Base-by-base conservation (phyloP, 228 moss, liverwort and hornwort genomes). In the Sphagnum magellanicum region DNA sequence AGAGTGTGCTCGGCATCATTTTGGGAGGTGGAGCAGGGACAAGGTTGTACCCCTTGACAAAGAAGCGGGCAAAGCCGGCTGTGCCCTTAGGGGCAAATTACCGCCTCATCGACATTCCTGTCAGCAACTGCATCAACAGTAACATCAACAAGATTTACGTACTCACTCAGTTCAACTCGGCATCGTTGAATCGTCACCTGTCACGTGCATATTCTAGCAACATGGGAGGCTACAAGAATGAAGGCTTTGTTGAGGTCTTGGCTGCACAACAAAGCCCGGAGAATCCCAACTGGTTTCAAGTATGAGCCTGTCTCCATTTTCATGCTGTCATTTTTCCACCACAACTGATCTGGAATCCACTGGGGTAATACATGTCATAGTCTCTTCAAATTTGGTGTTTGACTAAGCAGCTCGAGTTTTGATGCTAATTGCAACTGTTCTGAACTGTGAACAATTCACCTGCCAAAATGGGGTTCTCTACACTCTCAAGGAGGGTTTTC, bases 61-160 rank as follows among this genome's bases (percentile, higher is more conserved):
- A 91, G 79, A 87, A 84, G 76, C 87, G 91, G 4, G 91, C 91
- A 69, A 91, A 91, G 81, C 89, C 89, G 48, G 91, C 91, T 6
- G 89, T 91, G 49, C 91, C 91, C 0, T 63, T 91, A 68, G 91
- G 91, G 8, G 91, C 89, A 0, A 87, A 89, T 61, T 91, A 91
- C 48, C 82, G 87, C 49, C 59, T 91, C 69, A 91, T 91, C 59
- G 91, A 91, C 32, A 89, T 91, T 69, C 91, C 89, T 16, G 89
- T 91, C 8, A 91, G 91, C 73, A 91, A 91, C 64, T 91, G 91
- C 76, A 91, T 91, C 72, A 91, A 91, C 60, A 91, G 91, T 67
- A 84, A 89, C 68, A 87, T 91, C 52, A 87, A 89, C 68, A 91
- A 89, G 66, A 88, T 91, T 11, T 91, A 91, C 16, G 89, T 91